phyloP scores from a whole-genome alignment of 192 early-diverging fungal species.

The Umbelopsis isabellina region DNA sequence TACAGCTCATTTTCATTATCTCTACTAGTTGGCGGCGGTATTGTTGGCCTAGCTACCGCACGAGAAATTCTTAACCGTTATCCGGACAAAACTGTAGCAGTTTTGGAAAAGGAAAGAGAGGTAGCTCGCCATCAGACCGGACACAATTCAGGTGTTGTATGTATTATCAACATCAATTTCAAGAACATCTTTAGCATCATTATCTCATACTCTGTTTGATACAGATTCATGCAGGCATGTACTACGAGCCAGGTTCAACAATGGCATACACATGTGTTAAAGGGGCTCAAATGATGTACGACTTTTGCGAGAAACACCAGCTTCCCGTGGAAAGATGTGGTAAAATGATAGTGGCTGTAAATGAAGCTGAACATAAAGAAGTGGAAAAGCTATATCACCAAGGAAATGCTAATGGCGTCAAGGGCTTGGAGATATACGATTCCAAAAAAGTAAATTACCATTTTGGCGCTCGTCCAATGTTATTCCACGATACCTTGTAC shows the following conservation, averaged over 20 bases:
- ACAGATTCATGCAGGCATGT: slow-evolving; percentile 38
- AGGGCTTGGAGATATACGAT: slow-evolving; percentile 36
- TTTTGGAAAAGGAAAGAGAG: slow-evolving; percentile 40
- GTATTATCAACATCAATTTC: background rate
- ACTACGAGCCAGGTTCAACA: slow-evolving; percentile 35
- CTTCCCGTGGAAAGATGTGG: slow-evolving; percentile 48
- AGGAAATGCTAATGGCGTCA: slow-evolving; percentile 36
- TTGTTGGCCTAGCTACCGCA: slow-evolving; percentile 42
- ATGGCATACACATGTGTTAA: slow-evolving; percentile 48
- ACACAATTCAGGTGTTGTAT: slow-evolving; percentile 38
- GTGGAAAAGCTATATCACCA: slow-evolving; percentile 38
- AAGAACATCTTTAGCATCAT: background rate
- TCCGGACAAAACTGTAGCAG: slow-evolving; percentile 30
- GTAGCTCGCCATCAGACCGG: slow-evolving; percentile 40
- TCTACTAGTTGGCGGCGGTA: slow-evolving; percentile 40
- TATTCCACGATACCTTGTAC: background rate
- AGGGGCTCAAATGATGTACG: slow-evolving; percentile 54
- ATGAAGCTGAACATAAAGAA: slow-evolving; percentile 35
- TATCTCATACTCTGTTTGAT: background rate
- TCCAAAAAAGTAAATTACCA: slow-evolving; percentile 25
- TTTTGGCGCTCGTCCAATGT: background rate
- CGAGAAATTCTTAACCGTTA: slow-evolving; percentile 35
- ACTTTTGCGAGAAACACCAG: slow-evolving; percentile 42
- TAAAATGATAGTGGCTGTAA: slow-evolving; percentile 54
- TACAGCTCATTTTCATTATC: background rate